These are phyloP conservation scores for Lathyrus tuberosus DNA, from an alignment of 306 rosid genomes.

Conservation along the genomic window DNA sequence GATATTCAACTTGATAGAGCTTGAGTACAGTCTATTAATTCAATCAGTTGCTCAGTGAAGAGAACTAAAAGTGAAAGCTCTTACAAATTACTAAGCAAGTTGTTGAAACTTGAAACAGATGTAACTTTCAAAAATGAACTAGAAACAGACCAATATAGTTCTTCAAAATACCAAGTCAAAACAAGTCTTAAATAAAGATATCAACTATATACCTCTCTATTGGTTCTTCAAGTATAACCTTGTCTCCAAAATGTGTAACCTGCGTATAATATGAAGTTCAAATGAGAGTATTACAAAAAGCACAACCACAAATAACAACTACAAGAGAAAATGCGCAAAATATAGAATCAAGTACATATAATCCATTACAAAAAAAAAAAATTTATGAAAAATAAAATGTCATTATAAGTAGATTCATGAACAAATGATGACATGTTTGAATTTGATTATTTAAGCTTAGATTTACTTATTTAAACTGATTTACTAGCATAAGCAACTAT, in stretches of 20 bases:
- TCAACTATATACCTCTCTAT: conserved; percentile 74
- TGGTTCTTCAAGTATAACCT: conserved; percentile 86
- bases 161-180: conserved; percentile 31
- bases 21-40: not conserved
- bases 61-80: not conserved
- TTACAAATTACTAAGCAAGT: conserved; percentile 3
- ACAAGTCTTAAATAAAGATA: conserved; percentile 23
- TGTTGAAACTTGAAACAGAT: conserved; percentile 23
- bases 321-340: not conserved
- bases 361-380: not conserved
- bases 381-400: not conserved
- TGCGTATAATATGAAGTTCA: conserved; percentile 39
- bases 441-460: not conserved
- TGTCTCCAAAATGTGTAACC: conserved; percentile 81
- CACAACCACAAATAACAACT: conserved; percentile 6
- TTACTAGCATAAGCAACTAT: not conserved
- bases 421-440: not conserved
- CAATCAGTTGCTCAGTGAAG: not conserved
- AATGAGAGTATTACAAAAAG: not conserved
- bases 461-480: not conserved
- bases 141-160: conserved; percentile 15
- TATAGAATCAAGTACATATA: conserved; percentile 14
- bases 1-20: not conserved
- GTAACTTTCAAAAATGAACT: conserved; percentile 2
- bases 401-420: conserved; percentile 2